Evolutionary conservation across 2,329 filamentous ascomycete genomes (phyloP).

Genomic region (Akanthomyces lecanii): DNA sequence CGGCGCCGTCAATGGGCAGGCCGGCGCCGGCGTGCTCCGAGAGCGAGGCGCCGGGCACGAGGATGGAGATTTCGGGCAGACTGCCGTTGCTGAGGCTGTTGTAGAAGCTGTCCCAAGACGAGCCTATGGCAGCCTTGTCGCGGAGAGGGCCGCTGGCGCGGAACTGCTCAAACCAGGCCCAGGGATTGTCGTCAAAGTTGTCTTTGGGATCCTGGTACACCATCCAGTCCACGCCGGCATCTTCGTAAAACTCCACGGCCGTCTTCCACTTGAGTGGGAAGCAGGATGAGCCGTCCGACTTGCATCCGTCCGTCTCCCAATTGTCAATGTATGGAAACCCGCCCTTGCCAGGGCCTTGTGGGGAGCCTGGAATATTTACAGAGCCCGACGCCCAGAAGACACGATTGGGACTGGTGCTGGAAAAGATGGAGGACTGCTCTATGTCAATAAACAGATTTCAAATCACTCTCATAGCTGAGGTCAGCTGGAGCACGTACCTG

Average conservation of each 20-base stretch:
- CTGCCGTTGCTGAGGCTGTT: conserved; percentile 45
- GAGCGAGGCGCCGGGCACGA: conserved; percentile 42
- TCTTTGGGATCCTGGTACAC: conserved; percentile 44
- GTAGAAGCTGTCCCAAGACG: conserved; percentile 47
- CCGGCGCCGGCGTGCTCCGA: conserved; percentile 49
- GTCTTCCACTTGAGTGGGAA: conserved; percentile 53
- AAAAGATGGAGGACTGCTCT: too few relatives aligned
- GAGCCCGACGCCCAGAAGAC: conserved; percentile 47
- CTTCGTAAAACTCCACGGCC: conserved; percentile 44
- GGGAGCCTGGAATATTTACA: conserved; percentile 45
- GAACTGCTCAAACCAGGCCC: conserved; percentile 51
- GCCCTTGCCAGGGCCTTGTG: conserved; percentile 38
- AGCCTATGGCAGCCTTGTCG: conserved; percentile 42
- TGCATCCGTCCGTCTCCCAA: conserved; percentile 44
- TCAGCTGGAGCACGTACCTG: conserved; percentile 27
- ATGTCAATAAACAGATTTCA: conserved; percentile 20
- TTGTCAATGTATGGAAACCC: conserved; percentile 46
- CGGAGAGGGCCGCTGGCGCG: conserved; percentile 38
- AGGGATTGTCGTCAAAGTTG: conserved; percentile 51
- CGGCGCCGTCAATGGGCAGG: conserved; percentile 48
- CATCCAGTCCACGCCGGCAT: conserved; percentile 46
- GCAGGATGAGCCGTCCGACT: conserved; percentile 42
- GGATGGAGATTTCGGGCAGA: conserved; percentile 48
- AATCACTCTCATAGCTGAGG: conserved; percentile 34
- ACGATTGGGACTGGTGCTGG: conserved; percentile 46